Percentiles rank a stretch among this genome's conserved stretches.
These are phyloP conservation scores for Lagenaria siceraria DNA, from an alignment of 306 rosid genomes.

Conservation along the genomic window DNA sequence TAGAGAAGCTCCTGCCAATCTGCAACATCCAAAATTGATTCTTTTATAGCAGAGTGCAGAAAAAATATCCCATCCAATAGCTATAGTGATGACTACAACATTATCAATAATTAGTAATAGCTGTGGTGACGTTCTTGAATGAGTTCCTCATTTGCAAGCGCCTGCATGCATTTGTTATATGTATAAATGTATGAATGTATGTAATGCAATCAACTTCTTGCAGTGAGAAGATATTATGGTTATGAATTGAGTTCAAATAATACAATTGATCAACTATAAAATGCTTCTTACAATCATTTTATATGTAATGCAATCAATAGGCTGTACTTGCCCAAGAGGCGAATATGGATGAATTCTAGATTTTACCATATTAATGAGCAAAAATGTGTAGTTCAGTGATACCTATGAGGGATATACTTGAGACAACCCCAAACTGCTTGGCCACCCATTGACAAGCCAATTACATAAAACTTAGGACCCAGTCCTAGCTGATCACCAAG, in stretches of 20 bases:
- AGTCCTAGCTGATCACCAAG: slow-evolving; percentile 68
- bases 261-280: not conserved
- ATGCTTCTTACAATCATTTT: not conserved
- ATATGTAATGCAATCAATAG: not conserved
- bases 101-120: not conserved
- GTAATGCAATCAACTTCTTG: not conserved
- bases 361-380: not conserved
- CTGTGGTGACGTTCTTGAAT: no score
- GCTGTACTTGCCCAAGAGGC: not conserved
- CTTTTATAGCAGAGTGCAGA: not conserved
- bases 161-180: no score
- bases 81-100: not conserved
- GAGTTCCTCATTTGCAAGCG: no score
- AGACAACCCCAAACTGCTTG: slow-evolving; percentile 69
- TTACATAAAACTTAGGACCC: slow-evolving; percentile 59
- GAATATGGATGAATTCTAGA: not conserved
- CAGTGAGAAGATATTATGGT: not conserved
- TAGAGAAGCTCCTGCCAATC: slow-evolving; percentile 64
- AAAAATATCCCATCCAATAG: not conserved
- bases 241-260: not conserved
- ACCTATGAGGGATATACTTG: slow-evolving; percentile 85
- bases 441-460: slow-evolving; percentile 81
- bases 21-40: not conserved
- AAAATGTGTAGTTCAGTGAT: not conserved
- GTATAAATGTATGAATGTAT: not conserved